A percentile compares a stretch with the other conserved stretches of the same genome.
phyloP scores from a whole-genome alignment of 2,329 filamentous ascomycete species.

The Fusarium fracticaudum region DNA sequence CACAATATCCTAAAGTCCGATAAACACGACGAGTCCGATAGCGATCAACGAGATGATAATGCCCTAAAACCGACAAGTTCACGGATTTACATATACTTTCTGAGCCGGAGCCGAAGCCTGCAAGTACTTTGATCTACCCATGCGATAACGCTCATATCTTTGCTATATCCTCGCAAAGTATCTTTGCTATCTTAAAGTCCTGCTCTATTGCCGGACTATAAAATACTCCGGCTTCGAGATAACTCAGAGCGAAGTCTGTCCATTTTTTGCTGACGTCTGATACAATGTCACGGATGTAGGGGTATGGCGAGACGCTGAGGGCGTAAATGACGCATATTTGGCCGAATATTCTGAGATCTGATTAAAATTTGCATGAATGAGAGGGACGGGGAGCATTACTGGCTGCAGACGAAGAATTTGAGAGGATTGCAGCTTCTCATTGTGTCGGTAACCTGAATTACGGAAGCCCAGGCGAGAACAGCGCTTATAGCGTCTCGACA shows the following conservation, averaged over 20 bases:
- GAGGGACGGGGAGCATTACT: background rate
- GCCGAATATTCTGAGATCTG: background rate
- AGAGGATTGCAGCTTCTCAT: constrained; percentile 33
- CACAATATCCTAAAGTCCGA: background rate
- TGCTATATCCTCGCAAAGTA: constrained; percentile 20
- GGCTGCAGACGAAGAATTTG: constrained; percentile 27
- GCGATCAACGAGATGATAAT: background rate
- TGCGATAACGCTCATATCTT: background rate
- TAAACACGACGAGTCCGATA: background rate
- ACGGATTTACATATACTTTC: background rate
- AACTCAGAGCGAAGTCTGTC: constrained; percentile 5
- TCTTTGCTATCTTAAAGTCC: constrained; percentile 24
- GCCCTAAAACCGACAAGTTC: background rate
- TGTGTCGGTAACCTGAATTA: constrained; percentile 17
- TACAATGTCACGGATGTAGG: constrained; percentile 12
- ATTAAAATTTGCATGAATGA: fast-evolving
- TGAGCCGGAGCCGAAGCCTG: background rate
- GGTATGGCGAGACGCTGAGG: constrained; percentile 23
- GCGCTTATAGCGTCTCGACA: constrained; percentile 22
- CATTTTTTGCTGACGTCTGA: constrained; percentile 18
- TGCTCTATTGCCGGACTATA: constrained; percentile 20
- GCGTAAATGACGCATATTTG: constrained; percentile 29
- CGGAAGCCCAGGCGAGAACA: constrained; percentile 7
- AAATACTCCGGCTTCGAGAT: constrained; percentile 3
- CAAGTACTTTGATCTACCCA: fast-evolving